Evolutionary conservation across 2,329 filamentous ascomycete species (phyloP), one percentile per base, ranked within the genome.

Genomic region (Leptographium lundbergii): DNA sequence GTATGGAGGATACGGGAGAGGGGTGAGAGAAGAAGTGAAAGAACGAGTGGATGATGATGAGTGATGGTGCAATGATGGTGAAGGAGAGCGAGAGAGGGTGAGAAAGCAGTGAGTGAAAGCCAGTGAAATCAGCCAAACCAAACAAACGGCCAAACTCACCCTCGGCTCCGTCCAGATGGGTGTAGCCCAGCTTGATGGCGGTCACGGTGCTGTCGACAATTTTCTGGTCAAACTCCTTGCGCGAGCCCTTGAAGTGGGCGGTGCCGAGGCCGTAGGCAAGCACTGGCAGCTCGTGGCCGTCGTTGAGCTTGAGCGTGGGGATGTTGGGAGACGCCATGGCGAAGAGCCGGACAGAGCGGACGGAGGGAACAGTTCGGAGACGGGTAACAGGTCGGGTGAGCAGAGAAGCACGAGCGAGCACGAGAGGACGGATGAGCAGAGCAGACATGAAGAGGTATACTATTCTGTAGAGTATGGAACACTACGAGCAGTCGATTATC

Each of bases 101-200:
- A n/a, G n/a, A n/a, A n/a, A n/a, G n/a, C n/a, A n/a, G n/a, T n/a
- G n/a, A n/a, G n/a, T n/a, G n/a, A n/a, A n/a, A n/a, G n/a, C n/a
- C n/a, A n/a, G n/a, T n/a, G n/a, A n/a, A n/a, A n/a, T n/a, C n/a
- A n/a, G n/a, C n/a, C n/a, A n/a, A n/a, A n/a, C n/a, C n/a, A n/a
- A n/a, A n/a, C n/a, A n/a, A n/a, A n/a, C n/a, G n/a, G n/a, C n/a
- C n/a, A n/a, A 1, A 63, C 71, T 60, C 68, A 85, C 84, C 73
- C 74, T 91, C 84, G 24, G 88, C 88, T 51, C 87, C 82, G 69
- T 92, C 88, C 3, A 91, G 76, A 67, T 91, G 87, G 60, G 78
- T 77, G 69, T 85, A 91, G 27, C 86, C 87, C n/a, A 81, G 70
- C 58, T 81, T 78, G 65, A 90, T 85, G 36, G 88, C 87, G 63